Base-by-base conservation (phyloP, 352 stramenopile species). In the Globisporangium apiculatum region DNA sequence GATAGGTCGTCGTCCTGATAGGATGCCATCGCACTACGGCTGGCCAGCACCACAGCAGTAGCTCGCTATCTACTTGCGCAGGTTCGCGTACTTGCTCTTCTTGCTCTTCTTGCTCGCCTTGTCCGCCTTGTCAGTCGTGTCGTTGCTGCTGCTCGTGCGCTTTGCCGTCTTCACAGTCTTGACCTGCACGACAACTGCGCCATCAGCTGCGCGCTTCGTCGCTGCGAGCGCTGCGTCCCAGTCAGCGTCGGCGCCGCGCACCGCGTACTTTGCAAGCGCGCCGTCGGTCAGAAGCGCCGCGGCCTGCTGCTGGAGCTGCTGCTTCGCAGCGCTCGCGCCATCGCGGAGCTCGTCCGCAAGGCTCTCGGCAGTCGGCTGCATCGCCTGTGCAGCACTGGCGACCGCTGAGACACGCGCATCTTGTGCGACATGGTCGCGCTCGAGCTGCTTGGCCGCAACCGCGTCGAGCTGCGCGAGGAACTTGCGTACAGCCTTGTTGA, bases 401-500 rank as follows among this genome's bases (percentile, higher is more conserved):
- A 76, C 72, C 65, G 69, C 47, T 45, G 65, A 62, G 51, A 86
- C 77, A 66, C 96, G 88, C 50, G 85, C 68, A 43, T 78, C 72
- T 58, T 91, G 73, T 35, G 83, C 67, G 62, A 89, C 66, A 46
- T 75, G 71, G 72, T 97, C 72, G 72, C 79, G 64, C 83, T 97
- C 73, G n/a, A 94, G 59, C 86, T 86, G 78, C 67, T 87, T 87
- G 66, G 87, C 80, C 64, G 90, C 66, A 8, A 97, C 64, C 37
- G 68, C 62, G 59, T 96, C 79, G 40, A 97, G 71, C 61, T 88
- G 76, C 49, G 72, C 70, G 15, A 88, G 65, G 60, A 97, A 94
- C 73, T 98, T 98, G 57, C 87, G 76, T 40, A 97, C 79, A 14
- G 79, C 76, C 73, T 99, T 99, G 77, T 99, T 99, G 70, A 99